These are phyloP conservation scores for Xylaria sp. DNA, from an alignment of 2,329 filamentous ascomycete genomes.

Conservation along the genomic window DNA sequence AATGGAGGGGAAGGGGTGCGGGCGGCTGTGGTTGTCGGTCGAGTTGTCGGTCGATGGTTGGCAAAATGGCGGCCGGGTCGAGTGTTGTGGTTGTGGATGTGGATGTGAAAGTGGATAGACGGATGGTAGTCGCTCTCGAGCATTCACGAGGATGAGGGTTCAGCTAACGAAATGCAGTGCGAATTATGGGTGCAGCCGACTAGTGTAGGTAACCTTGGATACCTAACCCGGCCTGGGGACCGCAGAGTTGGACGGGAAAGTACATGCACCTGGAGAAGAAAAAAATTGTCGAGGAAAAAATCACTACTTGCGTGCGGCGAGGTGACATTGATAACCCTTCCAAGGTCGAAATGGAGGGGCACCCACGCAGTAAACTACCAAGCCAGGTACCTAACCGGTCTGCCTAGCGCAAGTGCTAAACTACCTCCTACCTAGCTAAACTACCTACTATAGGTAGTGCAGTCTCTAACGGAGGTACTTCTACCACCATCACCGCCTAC, in stretches of 20 bases:
- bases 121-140: background rate
- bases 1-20: constrained; percentile 7
- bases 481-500: no score
- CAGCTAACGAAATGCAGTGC: constrained; percentile 28
- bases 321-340: constrained; percentile 7
- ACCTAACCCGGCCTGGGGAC: constrained; percentile 14
- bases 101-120: constrained; percentile 16
- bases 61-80: constrained; percentile 13
- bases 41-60: constrained; percentile 13
- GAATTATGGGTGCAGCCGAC: background rate
- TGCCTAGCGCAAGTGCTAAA: no score
- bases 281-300: constrained; percentile 21
- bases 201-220: constrained; percentile 10
- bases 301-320: constrained; percentile 7
- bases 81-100: constrained; percentile 1
- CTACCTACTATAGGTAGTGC: no score
- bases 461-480: no score
- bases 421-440: no score
- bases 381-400: no score
- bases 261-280: constrained; percentile 13
- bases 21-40: background rate
- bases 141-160: constrained; percentile 30
- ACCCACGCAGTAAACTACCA: no score
- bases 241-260: constrained; percentile 13
- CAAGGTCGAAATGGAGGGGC: constrained; percentile 20